These are phyloP conservation scores for Cystobasidium ongulense DNA, from an alignment of 768 basidiomycete genomes.

Conservation along the genomic window DNA sequence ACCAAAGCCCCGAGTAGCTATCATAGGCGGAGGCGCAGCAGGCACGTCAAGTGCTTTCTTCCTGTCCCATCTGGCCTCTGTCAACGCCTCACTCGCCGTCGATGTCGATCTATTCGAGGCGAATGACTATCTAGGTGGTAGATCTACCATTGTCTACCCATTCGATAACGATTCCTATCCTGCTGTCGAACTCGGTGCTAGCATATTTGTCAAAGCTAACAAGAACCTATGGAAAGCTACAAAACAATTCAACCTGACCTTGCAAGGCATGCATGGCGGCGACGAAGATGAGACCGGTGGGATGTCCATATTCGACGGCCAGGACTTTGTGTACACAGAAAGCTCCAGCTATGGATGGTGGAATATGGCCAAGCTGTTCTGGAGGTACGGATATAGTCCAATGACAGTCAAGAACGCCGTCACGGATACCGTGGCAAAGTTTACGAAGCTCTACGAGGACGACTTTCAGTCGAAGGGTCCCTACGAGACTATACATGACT, in stretches of 20 bases:
- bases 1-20: conserved; percentile 54
- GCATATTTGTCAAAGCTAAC: conserved; percentile 58
- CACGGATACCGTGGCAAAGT: conserved; percentile 52
- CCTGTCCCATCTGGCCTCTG: conserved; percentile 52
- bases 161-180: conserved; percentile 18
- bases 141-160: conserved; percentile 28
- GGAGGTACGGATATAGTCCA: conserved; percentile 56
- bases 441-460: conserved; percentile 54
- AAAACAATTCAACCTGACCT: conserved; percentile 66
- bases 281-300: conserved; percentile 49
- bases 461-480: conserved; percentile 49
- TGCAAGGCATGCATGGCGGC: conserved; percentile 49
- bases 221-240: conserved; percentile 63
- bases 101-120: conserved; percentile 79
- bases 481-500: conserved; percentile 58
- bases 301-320: conserved; percentile 75
- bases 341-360: conserved; percentile 55
- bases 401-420: conserved; percentile 50
- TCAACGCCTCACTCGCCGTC: conserved; percentile 55
- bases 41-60: conserved; percentile 61
- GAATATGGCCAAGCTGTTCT: conserved; percentile 64
- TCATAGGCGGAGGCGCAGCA: conserved; percentile 83
- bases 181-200: conserved; percentile 68
- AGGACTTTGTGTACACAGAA: conserved; percentile 26
- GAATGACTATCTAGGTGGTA: conserved; percentile 20